Evolutionary conservation across 352 stramenopile genomes (phyloP).

Genomic region (Phytopythium helicoides): DNA sequence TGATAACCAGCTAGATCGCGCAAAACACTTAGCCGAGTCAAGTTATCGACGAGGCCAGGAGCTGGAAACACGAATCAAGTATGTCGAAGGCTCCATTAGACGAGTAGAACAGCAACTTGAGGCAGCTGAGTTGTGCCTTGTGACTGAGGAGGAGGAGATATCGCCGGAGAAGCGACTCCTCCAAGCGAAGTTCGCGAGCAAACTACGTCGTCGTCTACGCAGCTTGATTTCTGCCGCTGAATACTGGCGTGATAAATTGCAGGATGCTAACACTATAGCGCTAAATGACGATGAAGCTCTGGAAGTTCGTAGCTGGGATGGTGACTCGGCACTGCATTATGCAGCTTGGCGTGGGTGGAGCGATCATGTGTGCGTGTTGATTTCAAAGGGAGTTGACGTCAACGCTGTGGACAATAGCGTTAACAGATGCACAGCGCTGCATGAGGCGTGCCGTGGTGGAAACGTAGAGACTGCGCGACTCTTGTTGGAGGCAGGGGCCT

Average conservation of each 20-base stretch:
- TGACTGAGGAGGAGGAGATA: constrained; percentile 22
- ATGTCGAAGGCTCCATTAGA: constrained; percentile 12
- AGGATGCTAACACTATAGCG: constrained; percentile 4
- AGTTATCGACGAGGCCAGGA: neutral
- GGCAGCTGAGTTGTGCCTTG: constrained; percentile 27
- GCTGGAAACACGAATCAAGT: constrained; percentile 24
- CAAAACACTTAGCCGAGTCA: too few species aligned
- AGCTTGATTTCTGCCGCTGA: constrained; percentile 14
- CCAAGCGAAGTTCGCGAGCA: constrained; percentile 36
- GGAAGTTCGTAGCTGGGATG: constrained; percentile 11
- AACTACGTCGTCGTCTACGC: constrained; percentile 24
- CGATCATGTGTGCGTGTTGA: constrained; percentile 22
- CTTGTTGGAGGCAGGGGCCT: constrained; percentile 39
- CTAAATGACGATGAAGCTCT: neutral
- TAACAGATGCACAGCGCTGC: constrained; percentile 40
- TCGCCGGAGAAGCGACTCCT: constrained; percentile 14
- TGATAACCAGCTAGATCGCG: too few species aligned
- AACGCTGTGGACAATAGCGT: constrained; percentile 50
- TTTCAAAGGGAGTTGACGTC: constrained; percentile 31
- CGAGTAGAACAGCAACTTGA: constrained; percentile 28
- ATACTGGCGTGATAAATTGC: constrained; percentile 29
- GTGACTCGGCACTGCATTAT: constrained; percentile 54
- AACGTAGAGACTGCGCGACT: constrained; percentile 28
- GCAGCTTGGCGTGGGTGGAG: constrained; percentile 45
- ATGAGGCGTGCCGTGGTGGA: constrained; percentile 55